Evolutionary conservation across 768 basidiomycete species (phyloP), one percentile per base, ranked within the genome.

Genomic region (Lactifluus pinguis): DNA sequence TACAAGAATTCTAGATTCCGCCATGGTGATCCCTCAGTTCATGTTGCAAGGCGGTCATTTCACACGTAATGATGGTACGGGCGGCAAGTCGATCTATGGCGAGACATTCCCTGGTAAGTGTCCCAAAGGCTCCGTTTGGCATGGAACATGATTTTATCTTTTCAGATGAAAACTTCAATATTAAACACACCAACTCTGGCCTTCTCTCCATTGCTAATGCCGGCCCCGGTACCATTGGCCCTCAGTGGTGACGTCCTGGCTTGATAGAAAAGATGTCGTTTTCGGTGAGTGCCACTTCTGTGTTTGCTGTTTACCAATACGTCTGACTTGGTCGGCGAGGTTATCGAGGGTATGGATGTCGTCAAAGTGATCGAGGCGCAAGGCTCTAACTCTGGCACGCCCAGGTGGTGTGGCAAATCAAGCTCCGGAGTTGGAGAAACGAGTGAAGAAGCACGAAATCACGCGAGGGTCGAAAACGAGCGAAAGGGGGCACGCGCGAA

Each of bases 1-100:
- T n/a, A 95, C 76, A 50, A 72, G 53, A 85, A 83, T 13, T 76
- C 76, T 17, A 76, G 76, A 0, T 93, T 94, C 83, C 92, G 93
- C 73, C 87, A 92, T 65, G 75, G n/a, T 94, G 68, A 92, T 93
- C 69, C 87, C 87, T 65, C 52, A 79, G 45, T 94, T 92, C 75
- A 92, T 92, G 89, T 78, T 92, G 59, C 92, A 95, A 72, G 92
- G 91, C 29, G 93, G 93, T 58, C 92, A 94, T 71, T 95, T 95
- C 72, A 87, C 85, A 64, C 53, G 62, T 7, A 62, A 66, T 49
- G 73, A 77, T 55, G 89, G 89, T 15, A 89, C 87, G 10, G 90
- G 89, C 61, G 90, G 89, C 51, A 88, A 85, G 73, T 87, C 85
- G 29, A 89, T 89, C 70, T 89, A 87, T 61, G 87, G 87, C 64